Evolutionary conservation across 345 rosid species (phyloP), one percentile per base, ranked within the genome.

Genomic region (Citrus inodora): DNA sequence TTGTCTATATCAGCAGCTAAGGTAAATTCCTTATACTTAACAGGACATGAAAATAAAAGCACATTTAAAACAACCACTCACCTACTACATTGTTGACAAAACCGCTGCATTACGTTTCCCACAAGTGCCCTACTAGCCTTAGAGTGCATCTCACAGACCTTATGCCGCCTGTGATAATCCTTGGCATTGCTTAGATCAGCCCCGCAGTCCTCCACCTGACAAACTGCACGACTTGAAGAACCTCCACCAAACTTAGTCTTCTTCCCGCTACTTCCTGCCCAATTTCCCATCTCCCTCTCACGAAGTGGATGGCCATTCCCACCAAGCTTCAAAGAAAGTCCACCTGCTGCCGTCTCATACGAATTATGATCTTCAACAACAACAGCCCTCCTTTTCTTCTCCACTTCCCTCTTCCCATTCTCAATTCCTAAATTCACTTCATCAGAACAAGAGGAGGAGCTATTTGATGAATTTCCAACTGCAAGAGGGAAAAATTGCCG

Each of bases 81-180:
- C 99, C 98, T 87, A 83, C 99, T 97, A 78, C 99, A 97, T 88
- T 97, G 99, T 87, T 97, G 99, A 87, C 99, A 97, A 80, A 97
- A 97, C 40, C 99, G 93, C 90, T 97, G 99, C 98, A 97, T 87
- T 30, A 86, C 87, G 73, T 87, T 90, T 75, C 96, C 98, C 25
- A 97, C 98, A 30, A 92, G 87, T 0, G 99, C 98, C 80, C 88
- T 93, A 76, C 82, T 87, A 76, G 96, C 96, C 80, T 97, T 97
- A 59, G 99, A 94, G 86, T 97, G 99, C 91, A 90, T 80, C 90
- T 94, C 93, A 80, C 99, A 97, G 4, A 97, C 99, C 87, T 97
- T 94, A 83, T 97, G 98, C 21, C 98, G 87, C 80, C 98, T 88
- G 77, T 97, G 98, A 82, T 97, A 97, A 83, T 97, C 99, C 90